phyloP scores from a whole-genome alignment of 306 rosid genomes.

The Potentilla sterilis region DNA sequence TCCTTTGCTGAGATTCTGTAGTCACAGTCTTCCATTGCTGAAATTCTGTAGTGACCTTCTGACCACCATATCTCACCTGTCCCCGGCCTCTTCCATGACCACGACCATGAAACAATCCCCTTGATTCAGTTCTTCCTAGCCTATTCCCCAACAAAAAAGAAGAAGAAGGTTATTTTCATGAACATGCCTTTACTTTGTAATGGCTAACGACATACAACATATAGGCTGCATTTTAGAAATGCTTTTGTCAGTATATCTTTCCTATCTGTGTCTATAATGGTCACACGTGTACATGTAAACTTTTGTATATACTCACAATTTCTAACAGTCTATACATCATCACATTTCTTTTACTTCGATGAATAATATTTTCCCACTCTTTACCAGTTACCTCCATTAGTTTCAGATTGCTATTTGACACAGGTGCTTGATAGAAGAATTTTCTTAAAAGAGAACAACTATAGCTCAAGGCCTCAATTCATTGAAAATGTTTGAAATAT shows the following conservation, averaged over 20 bases:
- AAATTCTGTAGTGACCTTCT: slow-evolving; percentile 21
- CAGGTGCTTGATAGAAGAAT: not conserved
- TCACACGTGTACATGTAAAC: not conserved
- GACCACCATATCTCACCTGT: slow-evolving; percentile 16
- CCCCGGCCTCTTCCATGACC: slow-evolving; percentile 22
- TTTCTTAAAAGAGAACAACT: not conserved
- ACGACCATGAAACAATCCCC: slow-evolving; percentile 14
- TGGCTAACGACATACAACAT: not conserved
- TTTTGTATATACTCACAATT: not conserved
- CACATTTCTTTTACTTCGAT: not conserved
- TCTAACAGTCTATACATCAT: not conserved
- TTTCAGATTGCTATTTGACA: not conserved
- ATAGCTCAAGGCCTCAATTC: not conserved
- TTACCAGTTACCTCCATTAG: not conserved
- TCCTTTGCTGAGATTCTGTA: not conserved
- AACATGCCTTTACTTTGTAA: not conserved
- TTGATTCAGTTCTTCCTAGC: not conserved
- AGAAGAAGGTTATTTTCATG: not conserved
- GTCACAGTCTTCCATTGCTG: not conserved
- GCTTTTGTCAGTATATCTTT: not conserved
- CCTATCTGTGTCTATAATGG: not conserved
- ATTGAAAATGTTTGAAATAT: not conserved
- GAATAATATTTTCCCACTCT: not conserved
- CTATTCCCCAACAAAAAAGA: not conserved
- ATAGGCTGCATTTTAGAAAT: not conserved